Evolutionary conservation across 1,284 basidiomycete species (phyloP).

Genomic region (Irpex sp.): DNA sequence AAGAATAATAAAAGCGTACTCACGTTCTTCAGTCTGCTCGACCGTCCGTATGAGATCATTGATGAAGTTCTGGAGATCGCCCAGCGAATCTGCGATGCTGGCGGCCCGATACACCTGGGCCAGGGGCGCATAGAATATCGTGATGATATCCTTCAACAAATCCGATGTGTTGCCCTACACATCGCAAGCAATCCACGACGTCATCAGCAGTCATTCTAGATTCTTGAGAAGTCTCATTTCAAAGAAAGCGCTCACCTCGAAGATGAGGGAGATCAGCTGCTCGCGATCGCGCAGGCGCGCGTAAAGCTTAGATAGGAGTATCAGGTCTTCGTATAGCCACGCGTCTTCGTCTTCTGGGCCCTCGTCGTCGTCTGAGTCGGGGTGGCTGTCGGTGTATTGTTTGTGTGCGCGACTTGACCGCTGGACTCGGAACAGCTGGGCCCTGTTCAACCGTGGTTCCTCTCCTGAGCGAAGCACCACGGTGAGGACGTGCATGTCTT

Average conservation of each 20-base stretch:
- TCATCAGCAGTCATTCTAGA: neutral
- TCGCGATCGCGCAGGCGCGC: slow-evolving; percentile 85
- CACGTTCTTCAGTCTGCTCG: slow-evolving; percentile 87
- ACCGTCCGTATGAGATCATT: slow-evolving; percentile 96
- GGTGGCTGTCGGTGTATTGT: slow-evolving; percentile 55
- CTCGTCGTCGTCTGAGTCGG: slow-evolving; percentile 89
- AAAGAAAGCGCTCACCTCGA: slow-evolving; percentile 65
- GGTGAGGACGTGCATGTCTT: slow-evolving; percentile 78
- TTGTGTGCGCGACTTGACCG: slow-evolving; percentile 73
- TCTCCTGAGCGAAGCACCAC: slow-evolving; percentile 83
- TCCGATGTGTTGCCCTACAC: slow-evolving; percentile 89
- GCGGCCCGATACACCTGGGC: slow-evolving; percentile 98
- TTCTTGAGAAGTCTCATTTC: neutral
- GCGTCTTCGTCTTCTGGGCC: slow-evolving; percentile 91
- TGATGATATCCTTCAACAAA: slow-evolving; percentile 96
- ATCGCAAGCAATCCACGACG: neutral
- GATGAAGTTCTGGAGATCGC: slow-evolving; percentile 92
- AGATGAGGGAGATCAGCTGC: slow-evolving; percentile 90
- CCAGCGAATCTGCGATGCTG: slow-evolving; percentile 91
- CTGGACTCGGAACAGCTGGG: slow-evolving; percentile 78
- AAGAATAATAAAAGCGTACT: slow-evolving; percentile 28
- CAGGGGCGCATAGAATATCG: slow-evolving; percentile 98
- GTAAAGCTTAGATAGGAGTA: slow-evolving; percentile 75
- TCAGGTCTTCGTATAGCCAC: slow-evolving; percentile 92
- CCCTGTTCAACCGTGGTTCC: slow-evolving; percentile 67